These are phyloP conservation scores for Corymbia calophylla DNA, from an alignment of 441 rosid species.

Conservation along the genomic window DNA sequence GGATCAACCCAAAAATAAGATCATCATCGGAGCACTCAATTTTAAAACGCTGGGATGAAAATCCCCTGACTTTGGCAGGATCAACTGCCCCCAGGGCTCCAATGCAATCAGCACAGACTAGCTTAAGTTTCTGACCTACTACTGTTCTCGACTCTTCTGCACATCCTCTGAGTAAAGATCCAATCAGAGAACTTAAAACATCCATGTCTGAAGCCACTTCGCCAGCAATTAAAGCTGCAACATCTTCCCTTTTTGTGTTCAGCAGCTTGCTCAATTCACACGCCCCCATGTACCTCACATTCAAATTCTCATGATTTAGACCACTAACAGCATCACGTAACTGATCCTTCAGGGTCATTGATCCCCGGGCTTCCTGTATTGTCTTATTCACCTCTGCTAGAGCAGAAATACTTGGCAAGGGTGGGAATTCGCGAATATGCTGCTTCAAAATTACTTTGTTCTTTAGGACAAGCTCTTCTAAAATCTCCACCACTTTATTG, in stretches of 20 bases:
- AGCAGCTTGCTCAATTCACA: constrained; percentile 94
- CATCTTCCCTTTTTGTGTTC: constrained; percentile 63
- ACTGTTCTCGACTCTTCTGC: constrained; percentile 96
- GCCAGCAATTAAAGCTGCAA: constrained; percentile 68
- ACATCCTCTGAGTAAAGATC: constrained; percentile 90
- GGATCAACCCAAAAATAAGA: constrained; percentile 95
- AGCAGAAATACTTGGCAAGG: constrained; percentile 78
- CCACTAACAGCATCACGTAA: constrained; percentile 75
- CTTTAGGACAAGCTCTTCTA: constrained; percentile 90
- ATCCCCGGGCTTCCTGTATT: constrained; percentile 95
- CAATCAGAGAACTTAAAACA: constrained; percentile 75
- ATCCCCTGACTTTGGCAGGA: constrained; percentile 89
- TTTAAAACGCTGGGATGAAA: constrained; percentile 80
- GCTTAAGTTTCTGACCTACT: constrained; percentile 90
- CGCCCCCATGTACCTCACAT: constrained; percentile 97
- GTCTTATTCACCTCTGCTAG: constrained; percentile 81
- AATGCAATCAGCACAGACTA: constrained; percentile 94
- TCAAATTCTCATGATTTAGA: constrained; percentile 90
- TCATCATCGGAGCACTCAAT: constrained; percentile 99
- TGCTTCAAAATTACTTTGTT: constrained; percentile 77
- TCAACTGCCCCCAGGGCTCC: constrained; percentile 99
- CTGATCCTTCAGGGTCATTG: constrained; percentile 88
- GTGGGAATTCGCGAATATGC: constrained; percentile 91
- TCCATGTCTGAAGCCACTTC: constrained; percentile 89
- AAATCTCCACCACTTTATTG: constrained; percentile 73